Percentiles rank a stretch among this genome's conserved stretches.
phyloP scores from a whole-genome alignment of 2,329 filamentous ascomycete genomes.

The Aspergillus vadensis region DNA sequence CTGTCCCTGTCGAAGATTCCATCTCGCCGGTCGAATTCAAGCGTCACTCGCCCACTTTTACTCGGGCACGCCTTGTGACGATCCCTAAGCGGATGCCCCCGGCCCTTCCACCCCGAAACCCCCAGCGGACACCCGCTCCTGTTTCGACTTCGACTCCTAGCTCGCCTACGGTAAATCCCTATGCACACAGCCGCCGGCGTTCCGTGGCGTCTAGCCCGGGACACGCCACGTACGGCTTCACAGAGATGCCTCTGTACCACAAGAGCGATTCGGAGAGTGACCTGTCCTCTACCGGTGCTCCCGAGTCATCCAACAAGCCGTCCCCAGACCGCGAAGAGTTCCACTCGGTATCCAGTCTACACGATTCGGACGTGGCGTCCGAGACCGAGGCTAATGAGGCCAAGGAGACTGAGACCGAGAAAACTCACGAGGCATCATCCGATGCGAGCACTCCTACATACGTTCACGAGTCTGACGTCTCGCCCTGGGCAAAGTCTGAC shows the following conservation, averaged over 20 bases:
- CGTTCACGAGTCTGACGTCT: not conserved
- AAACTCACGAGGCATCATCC: constrained; percentile 1
- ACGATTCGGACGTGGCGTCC: constrained; percentile 31
- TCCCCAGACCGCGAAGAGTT: constrained; percentile 43
- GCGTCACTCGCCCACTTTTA: constrained; percentile 67
- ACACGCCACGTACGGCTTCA: constrained; percentile 21
- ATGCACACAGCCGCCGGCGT: constrained; percentile 27
- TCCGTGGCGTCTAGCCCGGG: constrained; percentile 27
- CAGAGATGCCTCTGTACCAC: constrained; percentile 20
- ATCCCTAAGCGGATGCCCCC: constrained; percentile 79
- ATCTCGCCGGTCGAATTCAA: constrained; percentile 61
- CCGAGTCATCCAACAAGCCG: constrained; percentile 17
- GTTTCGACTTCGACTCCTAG: constrained; percentile 25
- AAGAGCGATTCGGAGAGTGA: constrained; percentile 17
- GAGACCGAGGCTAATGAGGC: constrained; percentile 5
- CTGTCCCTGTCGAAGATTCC: constrained; percentile 36
- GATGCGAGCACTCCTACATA: not conserved
- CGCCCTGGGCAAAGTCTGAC: not conserved
- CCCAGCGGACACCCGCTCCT: constrained; percentile 41
- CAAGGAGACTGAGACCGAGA: constrained; percentile 17
- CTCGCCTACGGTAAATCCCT: constrained; percentile 28
- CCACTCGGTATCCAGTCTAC: constrained; percentile 42
- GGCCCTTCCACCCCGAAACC: constrained; percentile 74
- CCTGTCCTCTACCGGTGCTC: constrained; percentile 13
- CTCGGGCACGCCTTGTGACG: constrained; percentile 77